A percentile compares a stretch with the other conserved stretches of the same genome.
phyloP scores from a whole-genome alignment of 352 stramenopile species.

The Phytophthora tubulina region DNA sequence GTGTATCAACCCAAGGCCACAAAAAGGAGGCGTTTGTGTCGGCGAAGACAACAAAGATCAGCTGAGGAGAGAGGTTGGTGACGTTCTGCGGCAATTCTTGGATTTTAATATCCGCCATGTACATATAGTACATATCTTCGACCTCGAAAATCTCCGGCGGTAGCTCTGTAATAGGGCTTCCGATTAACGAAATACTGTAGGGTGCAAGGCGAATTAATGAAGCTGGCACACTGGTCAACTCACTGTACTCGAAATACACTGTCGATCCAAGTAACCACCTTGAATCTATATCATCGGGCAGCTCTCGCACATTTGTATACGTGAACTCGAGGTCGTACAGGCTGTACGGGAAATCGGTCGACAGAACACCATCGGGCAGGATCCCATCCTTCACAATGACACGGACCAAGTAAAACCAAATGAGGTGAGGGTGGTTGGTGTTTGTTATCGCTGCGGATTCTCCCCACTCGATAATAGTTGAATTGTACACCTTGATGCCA shows the following conservation, averaged over 20 bases:
- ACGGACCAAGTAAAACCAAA: conserved; percentile 46
- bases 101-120: conserved; percentile 28
- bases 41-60: conserved; percentile 12
- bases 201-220: conserved; percentile 29
- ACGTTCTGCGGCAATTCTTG: conserved; percentile 33
- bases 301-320: conserved; percentile 41
- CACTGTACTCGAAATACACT: conserved; percentile 41
- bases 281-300: conserved; percentile 47
- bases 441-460: conserved; percentile 39
- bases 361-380: conserved; percentile 45
- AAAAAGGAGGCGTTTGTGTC: conserved; percentile 31
- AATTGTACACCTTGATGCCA: conserved; percentile 43
- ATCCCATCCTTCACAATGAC: conserved; percentile 42
- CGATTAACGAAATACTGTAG: conserved; percentile 37
- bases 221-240: conserved; percentile 32
- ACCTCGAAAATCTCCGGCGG: conserved; percentile 35
- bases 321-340: conserved; percentile 53
- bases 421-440: conserved; percentile 32
- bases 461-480: conserved; percentile 41
- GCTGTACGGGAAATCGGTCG: conserved; percentile 19
- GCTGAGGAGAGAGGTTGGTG: conserved; percentile 16
- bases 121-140: conserved; percentile 23
- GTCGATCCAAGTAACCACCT: conserved; percentile 43
- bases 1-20: conserved; percentile 35
- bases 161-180: conserved; percentile 39